Percentiles rank a stretch among this genome's conserved stretches.
Evolutionary conservation across 331 rosid species (phyloP).

Genomic region (Quercus tomentella): DNA sequence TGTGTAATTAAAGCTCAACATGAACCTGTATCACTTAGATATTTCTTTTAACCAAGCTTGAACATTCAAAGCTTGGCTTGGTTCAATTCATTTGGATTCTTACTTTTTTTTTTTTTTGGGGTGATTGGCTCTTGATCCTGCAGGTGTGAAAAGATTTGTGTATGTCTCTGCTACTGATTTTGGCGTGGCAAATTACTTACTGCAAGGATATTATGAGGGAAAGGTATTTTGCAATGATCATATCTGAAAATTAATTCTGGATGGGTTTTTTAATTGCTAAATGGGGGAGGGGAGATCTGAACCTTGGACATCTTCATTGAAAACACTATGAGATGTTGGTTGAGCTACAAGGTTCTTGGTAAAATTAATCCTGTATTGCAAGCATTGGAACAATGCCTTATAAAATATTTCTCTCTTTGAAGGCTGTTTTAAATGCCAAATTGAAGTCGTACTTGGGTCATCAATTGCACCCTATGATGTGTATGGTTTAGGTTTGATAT

Average conservation of each 20-base stretch:
- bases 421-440: background rate
- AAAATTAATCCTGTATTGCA: background rate
- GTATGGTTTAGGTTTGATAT: background rate
- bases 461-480: background rate
- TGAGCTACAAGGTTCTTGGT: no score
- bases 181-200: constrained; percentile 71
- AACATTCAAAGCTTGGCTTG: background rate
- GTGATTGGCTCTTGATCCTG: constrained; percentile 15
- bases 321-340: no score
- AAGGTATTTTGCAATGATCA: constrained; percentile 49
- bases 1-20: background rate
- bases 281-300: no score
- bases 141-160: constrained; percentile 93
- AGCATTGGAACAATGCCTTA: background rate
- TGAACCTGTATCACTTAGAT: background rate
- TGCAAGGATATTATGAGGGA: constrained; percentile 89
- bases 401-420: background rate
- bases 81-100: background rate
- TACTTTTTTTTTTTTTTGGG: background rate
- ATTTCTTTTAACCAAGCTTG: background rate
- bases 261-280: background rate
- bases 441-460: background rate
- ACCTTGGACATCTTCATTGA: no score
- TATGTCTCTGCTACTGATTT: constrained; percentile 95
- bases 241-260: background rate